Base-by-base conservation (phyloP, 768 basidiomycete species). In the Lentinula sp. region DNA sequence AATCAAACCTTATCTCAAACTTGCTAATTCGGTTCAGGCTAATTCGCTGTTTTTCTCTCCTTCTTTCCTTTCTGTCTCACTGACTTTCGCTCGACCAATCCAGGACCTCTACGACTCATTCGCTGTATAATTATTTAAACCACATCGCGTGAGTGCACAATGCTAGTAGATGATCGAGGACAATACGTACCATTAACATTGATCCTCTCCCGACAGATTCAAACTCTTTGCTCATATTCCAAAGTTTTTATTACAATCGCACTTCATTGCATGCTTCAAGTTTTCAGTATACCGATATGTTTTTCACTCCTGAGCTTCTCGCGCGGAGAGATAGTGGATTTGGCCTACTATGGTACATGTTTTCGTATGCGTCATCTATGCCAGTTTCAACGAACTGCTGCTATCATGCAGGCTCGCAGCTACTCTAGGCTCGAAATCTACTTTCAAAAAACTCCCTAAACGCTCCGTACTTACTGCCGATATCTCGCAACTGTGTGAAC, bases 341-440 rank as follows among this genome's bases (percentile, higher is more conserved):
- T 67, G 94, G 93, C 61, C 82, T 94, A n/a, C 78, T 93, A 18
- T 94, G 92, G 92, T 91, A 71, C 61, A 66, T 4, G 37, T 32
- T 42, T 6, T 7, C 2, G 32, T 13, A 28, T 18, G 12, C 12
- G 10, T 35, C 36, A n/a, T 20, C 23, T 48, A 10, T n/a, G 28
- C 50, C 57, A n/a, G 35, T 9, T 37, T 51, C 42, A 20, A 37
- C 13, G 15, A 39, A 36, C 3, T 15, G 2, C 41, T 13, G 33
- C 18, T 42, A 12, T 23, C 59, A 61, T 53, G 35, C 61, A 96
- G 94, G 94, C 85, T 96, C 23, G 92, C 92, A 7, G 93, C 94
- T 1, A 96, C 94, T 1, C 77, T 95, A 23, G 94, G 94, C 45
- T 87, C 93, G 7, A 90, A 87, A 74, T 90, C 91, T n/a, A 83